These are phyloP conservation scores for Xylariaceae sp. DNA, from an alignment of 2,329 filamentous ascomycete species.

Conservation along the genomic window DNA sequence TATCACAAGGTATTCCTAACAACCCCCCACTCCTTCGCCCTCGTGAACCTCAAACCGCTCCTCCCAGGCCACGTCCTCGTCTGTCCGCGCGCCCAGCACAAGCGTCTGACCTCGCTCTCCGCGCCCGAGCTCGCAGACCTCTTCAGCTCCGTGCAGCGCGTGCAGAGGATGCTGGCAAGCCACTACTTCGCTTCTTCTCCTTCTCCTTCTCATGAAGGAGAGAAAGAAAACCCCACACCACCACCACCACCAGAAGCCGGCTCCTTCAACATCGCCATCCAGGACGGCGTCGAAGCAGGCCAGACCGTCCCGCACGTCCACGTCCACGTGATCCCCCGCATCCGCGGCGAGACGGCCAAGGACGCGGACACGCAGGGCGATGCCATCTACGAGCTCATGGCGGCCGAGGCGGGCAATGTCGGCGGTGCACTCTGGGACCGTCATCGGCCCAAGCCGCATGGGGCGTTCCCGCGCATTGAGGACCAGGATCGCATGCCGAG, in stretches of 20 bases:
- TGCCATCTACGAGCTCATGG: conserved; percentile 72
- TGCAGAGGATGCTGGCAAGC: conserved; percentile 67
- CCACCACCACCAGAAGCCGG: conserved; percentile 45
- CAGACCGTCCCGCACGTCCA: conserved; percentile 94
- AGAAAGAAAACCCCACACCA: not conserved
- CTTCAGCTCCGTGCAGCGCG: conserved; percentile 77
- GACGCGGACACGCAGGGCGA: conserved; percentile 25
- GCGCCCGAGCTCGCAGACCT: conserved; percentile 70
- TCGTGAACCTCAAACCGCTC: conserved; percentile 94
- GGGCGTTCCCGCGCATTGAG: conserved; percentile 64
- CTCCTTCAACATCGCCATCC: conserved; percentile 89
- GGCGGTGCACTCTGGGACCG: conserved; percentile 53
- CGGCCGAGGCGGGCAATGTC: conserved; percentile 79
- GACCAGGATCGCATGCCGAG: conserved; percentile 64
- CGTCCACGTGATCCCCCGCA: conserved; percentile 54
- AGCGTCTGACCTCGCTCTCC: conserved; percentile 70
- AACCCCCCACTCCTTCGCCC: conserved; percentile 73
- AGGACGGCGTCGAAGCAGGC: conserved; percentile 83
- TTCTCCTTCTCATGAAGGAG: not conserved
- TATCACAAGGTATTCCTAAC: conserved; percentile 71
- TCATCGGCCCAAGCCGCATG: conserved; percentile 43
- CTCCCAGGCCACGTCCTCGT: conserved; percentile 90
- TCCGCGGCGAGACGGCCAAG: conserved; percentile 30
- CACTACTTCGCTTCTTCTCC: conserved; percentile 42
- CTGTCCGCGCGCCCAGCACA: conserved; percentile 65